Evolutionary conservation across 2,329 filamentous ascomycete species (phyloP).

Genomic region (Penicillium sp.): DNA sequence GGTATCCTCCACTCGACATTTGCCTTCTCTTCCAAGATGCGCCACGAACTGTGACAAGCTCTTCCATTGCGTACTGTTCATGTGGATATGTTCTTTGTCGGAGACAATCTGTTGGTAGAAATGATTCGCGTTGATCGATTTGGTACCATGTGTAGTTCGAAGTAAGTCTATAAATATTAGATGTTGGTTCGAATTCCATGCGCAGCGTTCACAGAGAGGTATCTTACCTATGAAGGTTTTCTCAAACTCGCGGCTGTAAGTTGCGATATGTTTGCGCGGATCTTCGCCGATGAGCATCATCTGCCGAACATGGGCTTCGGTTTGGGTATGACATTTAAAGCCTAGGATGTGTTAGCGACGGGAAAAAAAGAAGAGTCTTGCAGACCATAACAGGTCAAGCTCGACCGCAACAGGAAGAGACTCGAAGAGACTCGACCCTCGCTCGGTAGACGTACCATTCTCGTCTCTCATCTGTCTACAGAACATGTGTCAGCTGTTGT

Average conservation of each 20-base stretch:
- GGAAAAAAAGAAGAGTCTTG: not conserved
- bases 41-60: constrained; percentile 89
- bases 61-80: constrained; percentile 91
- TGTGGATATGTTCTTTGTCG: constrained; percentile 73
- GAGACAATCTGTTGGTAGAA: constrained; percentile 96
- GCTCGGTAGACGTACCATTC: constrained; percentile 55
- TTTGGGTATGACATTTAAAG: constrained; percentile 82
- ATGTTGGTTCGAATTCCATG: not conserved
- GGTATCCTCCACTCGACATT: constrained; percentile 87
- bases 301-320: constrained; percentile 83
- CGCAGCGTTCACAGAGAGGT: not conserved
- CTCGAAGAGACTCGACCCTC: not conserved
- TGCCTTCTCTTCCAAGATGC: constrained; percentile 78
- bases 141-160: constrained; percentile 84
- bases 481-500: not conserved
- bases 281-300: constrained; percentile 88
- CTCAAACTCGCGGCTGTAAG: constrained; percentile 79
- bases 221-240: constrained; percentile 68
- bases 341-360: constrained; percentile 31
- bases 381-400: not conserved
- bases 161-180: constrained; percentile 52
- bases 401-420: not conserved
- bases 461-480: constrained; percentile 69
- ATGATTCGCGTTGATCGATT: constrained; percentile 82
- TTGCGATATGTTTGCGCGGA: constrained; percentile 77